Evolutionary conservation across 208 protist genomes (phyloP).

Genomic region (Acanthamoeba royreba): DNA sequence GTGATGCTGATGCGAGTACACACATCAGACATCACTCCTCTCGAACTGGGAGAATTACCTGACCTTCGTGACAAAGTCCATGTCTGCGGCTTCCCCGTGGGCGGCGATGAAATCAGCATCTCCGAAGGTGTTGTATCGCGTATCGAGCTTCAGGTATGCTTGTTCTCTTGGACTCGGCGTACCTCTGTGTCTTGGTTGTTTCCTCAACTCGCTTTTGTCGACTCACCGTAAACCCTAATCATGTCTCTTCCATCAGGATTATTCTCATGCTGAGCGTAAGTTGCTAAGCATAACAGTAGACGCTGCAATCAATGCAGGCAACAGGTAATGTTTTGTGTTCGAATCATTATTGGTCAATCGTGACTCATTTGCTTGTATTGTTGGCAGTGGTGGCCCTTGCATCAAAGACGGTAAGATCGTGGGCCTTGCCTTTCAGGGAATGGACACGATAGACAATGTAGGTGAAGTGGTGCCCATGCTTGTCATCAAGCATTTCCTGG

Average conservation of each 20-base stretch:
- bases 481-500: conserved; percentile 43
- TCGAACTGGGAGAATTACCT: conserved; percentile 21
- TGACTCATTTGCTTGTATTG: too few species aligned
- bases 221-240: too few species aligned
- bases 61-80: not conserved
- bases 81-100: conserved; percentile 30
- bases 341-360: not conserved
- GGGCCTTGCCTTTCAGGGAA: conserved; percentile 37
- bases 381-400: not conserved
- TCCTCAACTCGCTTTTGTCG: too few species aligned
- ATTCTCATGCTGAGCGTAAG: not conserved
- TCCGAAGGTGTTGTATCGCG: conserved; percentile 49
- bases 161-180: not conserved
- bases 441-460: not conserved
- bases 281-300: conserved; percentile 34
- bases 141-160: conserved; percentile 18
- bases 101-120: conserved; percentile 46
- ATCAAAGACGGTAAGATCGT: conserved; percentile 37
- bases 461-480: conserved; percentile 34
- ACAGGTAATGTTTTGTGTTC: not conserved
- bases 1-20: too few species aligned
- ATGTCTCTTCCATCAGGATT: too few species aligned
- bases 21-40: not conserved
- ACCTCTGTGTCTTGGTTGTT: not conserved
- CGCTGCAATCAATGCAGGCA: conserved; percentile 18